Evolutionary conservation across 2,329 filamentous ascomycete species (phyloP), one percentile per base, ranked within the genome.

Genomic region (Capronia americana): DNA sequence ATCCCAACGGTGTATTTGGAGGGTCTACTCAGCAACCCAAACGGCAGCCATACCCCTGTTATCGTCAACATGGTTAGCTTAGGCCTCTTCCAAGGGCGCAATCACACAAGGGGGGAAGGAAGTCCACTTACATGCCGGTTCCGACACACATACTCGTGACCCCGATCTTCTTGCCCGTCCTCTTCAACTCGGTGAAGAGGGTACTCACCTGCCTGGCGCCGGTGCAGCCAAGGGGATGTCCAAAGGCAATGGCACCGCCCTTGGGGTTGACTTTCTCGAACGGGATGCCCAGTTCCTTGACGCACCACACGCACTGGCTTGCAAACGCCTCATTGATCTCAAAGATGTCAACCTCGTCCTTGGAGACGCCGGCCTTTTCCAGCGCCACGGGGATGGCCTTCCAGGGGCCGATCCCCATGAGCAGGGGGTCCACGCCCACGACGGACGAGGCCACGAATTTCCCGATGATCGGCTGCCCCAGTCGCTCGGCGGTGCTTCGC

Each of bases 241-340:
- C 93, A 77, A 97, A 97, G 11, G 94, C 94, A 78, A 97, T 97
- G 38, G 93, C 93, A 70, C 94, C 94, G 71, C 94, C 95, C 86
- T 97, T 97, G 74, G 94, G 94, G 83, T 98, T 98, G 77, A 99
- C 88, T 87, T 97, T 98, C 71, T 92, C 89, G 68, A 85, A 77
- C 61, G 92, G 91, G 30, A 99, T 81, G 53, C 90, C 90, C 24
- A 99, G 87, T 84, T 97, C 89, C 75, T 95, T 92, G 70, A 92
- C 88, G 79, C 93, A 97, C 91, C 91, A 98, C 72, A 98, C 80
- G 80, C 92, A 97, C 85, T 98, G 94, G 70, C 88, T 92, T 34
- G 95, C 95, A 79, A 99, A 99, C 0, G 95, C 95, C 86, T 99
- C 95, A 84, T 99, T 99, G 86, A 99, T 97, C 87, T 99, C 95